A percentile compares a stretch with the other conserved stretches of the same genome.
These are phyloP conservation scores for Pedinophyceae sp. DNA, from an alignment of 139 green algal species.

Conservation along the genomic window DNA sequence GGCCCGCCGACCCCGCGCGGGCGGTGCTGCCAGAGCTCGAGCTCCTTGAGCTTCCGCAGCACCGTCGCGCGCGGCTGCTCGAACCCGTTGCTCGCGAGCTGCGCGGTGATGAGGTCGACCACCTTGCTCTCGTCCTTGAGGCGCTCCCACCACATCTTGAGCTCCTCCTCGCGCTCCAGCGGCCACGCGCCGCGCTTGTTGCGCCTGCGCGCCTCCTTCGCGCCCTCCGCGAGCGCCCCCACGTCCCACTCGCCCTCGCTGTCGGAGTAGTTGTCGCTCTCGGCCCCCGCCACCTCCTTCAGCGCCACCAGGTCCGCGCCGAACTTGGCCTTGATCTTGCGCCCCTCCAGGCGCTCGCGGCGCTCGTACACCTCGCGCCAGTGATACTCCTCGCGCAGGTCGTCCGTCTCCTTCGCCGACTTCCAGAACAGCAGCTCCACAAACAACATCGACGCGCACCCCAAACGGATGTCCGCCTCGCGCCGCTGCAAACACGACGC, in stretches of 20 bases:
- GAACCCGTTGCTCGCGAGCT: slow-evolving; percentile 11
- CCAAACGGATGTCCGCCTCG: no score
- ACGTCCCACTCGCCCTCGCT: slow-evolving; percentile 3
- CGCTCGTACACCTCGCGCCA: slow-evolving; percentile 5
- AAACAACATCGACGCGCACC: slow-evolving; percentile 35
- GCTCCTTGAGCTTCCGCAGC: slow-evolving; percentile 8
- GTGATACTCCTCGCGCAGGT: slow-evolving; percentile 42
- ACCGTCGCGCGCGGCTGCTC: slow-evolving; percentile 8
- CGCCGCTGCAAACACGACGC: no score
- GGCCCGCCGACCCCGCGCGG: slow-evolving; percentile 4
- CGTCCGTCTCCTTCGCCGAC: slow-evolving; percentile 15
- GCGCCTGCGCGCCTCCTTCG: no score
- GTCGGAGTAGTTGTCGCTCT: slow-evolving; percentile 7
- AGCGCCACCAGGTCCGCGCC: slow-evolving; percentile 13
- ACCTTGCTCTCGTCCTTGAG: slow-evolving; percentile 5
- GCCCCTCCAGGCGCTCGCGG: no score
- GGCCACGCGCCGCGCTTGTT: no score
- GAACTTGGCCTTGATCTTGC: slow-evolving; percentile 8
- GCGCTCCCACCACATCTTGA: slow-evolving; percentile 11
- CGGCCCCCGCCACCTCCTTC: slow-evolving; percentile 13
- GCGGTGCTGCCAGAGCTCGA: slow-evolving; percentile 3
- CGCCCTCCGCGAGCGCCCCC: not conserved
- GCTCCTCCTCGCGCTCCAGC: no score
- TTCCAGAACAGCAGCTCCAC: slow-evolving; percentile 76
- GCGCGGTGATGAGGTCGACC: slow-evolving; percentile 24